Evolutionary conservation across 164 flowering plant genomes (phyloP).

Genomic region (Pachysandra terminalis): DNA sequence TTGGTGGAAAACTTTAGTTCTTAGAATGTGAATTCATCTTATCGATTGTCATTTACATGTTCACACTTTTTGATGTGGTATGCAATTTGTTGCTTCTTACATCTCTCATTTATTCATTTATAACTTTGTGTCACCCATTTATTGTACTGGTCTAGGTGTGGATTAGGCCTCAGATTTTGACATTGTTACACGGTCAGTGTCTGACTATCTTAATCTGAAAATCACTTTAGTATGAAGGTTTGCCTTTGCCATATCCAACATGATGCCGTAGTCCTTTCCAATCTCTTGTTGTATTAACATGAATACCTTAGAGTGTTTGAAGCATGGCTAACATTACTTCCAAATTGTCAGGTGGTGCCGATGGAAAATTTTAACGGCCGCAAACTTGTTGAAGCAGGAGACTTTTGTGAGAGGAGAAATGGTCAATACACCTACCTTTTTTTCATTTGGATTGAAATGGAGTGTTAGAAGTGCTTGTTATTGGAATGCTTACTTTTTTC

Average conservation of each 20-base stretch:
- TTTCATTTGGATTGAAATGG: neutral
- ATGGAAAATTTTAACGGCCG: constrained; percentile 97
- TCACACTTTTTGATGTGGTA: neutral
- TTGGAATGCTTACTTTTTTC: constrained; percentile 14
- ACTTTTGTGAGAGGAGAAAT: constrained; percentile 95
- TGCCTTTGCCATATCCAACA: too few species aligned
- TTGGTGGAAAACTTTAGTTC: neutral
- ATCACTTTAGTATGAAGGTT: neutral
- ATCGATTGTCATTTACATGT: neutral
- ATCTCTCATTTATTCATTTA: neutral
- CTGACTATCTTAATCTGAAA: neutral
- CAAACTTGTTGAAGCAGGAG: constrained; percentile 89
- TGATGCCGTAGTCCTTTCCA: too few species aligned
- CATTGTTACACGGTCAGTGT: too few species aligned
- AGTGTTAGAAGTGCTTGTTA: neutral
- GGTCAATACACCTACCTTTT: constrained; percentile 41
- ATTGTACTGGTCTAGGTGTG: too few species aligned
- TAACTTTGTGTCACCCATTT: too few species aligned
- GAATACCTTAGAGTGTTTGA: too few species aligned
- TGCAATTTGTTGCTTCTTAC: neutral
- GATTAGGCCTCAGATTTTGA: too few species aligned
- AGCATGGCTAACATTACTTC: neutral
- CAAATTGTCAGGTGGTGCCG: constrained; percentile 68
- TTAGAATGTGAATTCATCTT: neutral
- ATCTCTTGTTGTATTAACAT: too few species aligned